Evolutionary conservation across 2,329 filamentous ascomycete species (phyloP).

Genomic region (Penicillium sp.): DNA sequence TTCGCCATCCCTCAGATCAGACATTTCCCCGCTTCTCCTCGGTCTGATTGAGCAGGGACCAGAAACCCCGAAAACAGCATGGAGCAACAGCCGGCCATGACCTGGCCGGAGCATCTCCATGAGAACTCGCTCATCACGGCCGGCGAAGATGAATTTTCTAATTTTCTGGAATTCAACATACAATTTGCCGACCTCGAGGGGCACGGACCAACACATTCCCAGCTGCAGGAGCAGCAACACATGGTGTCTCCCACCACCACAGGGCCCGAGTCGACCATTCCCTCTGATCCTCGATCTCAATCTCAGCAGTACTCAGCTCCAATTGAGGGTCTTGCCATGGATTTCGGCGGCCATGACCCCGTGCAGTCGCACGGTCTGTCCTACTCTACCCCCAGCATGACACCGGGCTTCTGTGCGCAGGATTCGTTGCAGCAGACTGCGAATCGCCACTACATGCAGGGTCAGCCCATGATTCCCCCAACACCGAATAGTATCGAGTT

Average conservation of each 20-base stretch:
- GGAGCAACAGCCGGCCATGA: constrained; percentile 38
- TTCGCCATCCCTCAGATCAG: neutral
- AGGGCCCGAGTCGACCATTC: constrained; percentile 26
- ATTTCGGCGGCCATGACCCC: constrained; percentile 18
- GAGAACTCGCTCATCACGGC: constrained; percentile 39
- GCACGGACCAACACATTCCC: constrained; percentile 36
- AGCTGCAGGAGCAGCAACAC: constrained; percentile 32
- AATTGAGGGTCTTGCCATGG: constrained; percentile 38
- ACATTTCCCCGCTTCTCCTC: neutral
- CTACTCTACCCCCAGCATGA: constrained; percentile 31
- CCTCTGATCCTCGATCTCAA: constrained; percentile 24
- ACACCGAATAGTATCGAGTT: constrained; percentile 49
- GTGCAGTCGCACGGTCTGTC: constrained; percentile 24
- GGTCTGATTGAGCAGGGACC: neutral
- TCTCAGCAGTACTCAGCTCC: constrained; percentile 26
- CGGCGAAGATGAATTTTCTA: constrained; percentile 47
- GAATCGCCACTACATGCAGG: constrained; percentile 30
- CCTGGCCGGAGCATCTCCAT: constrained; percentile 40
- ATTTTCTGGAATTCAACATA: constrained; percentile 48
- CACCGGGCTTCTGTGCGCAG: constrained; percentile 32
- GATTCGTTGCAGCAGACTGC: constrained; percentile 25
- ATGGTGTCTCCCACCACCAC: constrained; percentile 34
- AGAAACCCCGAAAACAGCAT: constrained; percentile 22
- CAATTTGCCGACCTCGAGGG: constrained; percentile 43
- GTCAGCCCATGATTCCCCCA: constrained; percentile 41